These are phyloP conservation scores for Claviceps digitariae DNA, from an alignment of 2,329 filamentous ascomycete genomes.

Conservation along the genomic window DNA sequence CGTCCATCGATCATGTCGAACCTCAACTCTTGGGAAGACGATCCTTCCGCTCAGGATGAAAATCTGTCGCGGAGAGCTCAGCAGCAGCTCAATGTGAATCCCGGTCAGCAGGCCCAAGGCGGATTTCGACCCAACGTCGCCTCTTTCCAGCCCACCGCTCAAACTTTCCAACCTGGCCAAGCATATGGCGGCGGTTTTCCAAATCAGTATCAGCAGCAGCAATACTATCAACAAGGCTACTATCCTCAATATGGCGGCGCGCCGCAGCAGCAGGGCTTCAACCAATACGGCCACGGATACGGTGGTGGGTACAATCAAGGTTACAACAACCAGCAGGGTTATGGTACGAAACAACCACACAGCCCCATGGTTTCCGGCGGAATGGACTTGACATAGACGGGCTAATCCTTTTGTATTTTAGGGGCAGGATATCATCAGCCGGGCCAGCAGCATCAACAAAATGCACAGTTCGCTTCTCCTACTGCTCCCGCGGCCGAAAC, in stretches of 20 bases:
- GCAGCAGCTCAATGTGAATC: slow-evolving; percentile 62
- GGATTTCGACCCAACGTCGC: slow-evolving; percentile 39
- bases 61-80: slow-evolving; percentile 64
- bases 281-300: slow-evolving; percentile 39
- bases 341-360: slow-evolving; percentile 18
- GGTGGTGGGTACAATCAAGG: slow-evolving; percentile 36
- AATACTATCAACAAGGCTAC: slow-evolving; percentile 39
- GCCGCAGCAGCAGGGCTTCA: slow-evolving; percentile 31
- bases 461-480: neutral
- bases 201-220: slow-evolving; percentile 36
- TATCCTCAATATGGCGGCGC: slow-evolving; percentile 44
- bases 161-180: slow-evolving; percentile 60
- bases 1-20: slow-evolving; percentile 53
- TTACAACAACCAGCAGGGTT: slow-evolving; percentile 28
- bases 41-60: slow-evolving; percentile 64
- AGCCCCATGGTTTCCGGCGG: neutral
- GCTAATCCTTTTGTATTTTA: slow-evolving; percentile 8
- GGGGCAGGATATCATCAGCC: slow-evolving; percentile 41
- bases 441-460: slow-evolving; percentile 18
- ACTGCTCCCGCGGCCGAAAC: neutral
- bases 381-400: neutral
- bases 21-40: slow-evolving; percentile 92
- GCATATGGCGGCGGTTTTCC: slow-evolving; percentile 45
- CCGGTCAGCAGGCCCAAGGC: slow-evolving; percentile 26
- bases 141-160: slow-evolving; percentile 60